Percentiles rank a stretch among this genome's conserved stretches.
These are phyloP conservation scores for Globisporangium okanoganense DNA, from an alignment of 352 stramenopile species.

Conservation along the genomic window DNA sequence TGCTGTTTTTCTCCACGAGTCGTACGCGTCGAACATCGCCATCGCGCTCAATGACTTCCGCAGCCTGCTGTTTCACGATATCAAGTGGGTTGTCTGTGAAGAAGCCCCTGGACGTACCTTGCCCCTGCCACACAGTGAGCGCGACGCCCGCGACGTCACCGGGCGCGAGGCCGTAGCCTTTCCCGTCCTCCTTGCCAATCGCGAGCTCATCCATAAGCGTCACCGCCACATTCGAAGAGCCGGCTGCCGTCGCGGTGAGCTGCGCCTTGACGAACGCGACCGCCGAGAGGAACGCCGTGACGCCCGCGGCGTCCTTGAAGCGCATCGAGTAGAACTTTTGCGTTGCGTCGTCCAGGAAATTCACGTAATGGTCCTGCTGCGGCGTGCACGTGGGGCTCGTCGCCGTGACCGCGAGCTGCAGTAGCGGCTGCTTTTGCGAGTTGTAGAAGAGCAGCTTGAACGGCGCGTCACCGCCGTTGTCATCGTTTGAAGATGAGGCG, in stretches of 20 bases:
- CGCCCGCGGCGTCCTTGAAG: slow-evolving; percentile 47
- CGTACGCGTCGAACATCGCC: slow-evolving; percentile 48
- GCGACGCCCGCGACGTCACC: slow-evolving; percentile 56
- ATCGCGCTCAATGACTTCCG: slow-evolving; percentile 20
- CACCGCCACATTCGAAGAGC: background rate
- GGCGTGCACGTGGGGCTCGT: slow-evolving; percentile 37
- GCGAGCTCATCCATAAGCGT: slow-evolving; percentile 50
- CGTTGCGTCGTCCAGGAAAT: slow-evolving; percentile 46
- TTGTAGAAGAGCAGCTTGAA: slow-evolving; percentile 75
- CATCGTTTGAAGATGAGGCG: background rate
- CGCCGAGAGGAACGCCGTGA: slow-evolving; percentile 40
- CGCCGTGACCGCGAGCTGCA: slow-evolving; percentile 38
- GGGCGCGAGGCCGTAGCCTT: slow-evolving; percentile 22
- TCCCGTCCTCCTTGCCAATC: slow-evolving; percentile 35
- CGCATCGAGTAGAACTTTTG: slow-evolving; percentile 73
- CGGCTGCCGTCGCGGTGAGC: slow-evolving; percentile 18
- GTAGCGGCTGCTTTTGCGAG: slow-evolving; percentile 55
- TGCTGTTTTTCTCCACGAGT: slow-evolving; percentile 24
- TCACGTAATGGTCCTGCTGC: slow-evolving; percentile 74
- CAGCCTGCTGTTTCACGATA: slow-evolving; percentile 23
- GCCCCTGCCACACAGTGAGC: slow-evolving; percentile 47
- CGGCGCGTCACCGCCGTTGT: slow-evolving; percentile 6
- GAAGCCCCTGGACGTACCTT: slow-evolving; percentile 18
- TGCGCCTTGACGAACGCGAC: slow-evolving; percentile 57
- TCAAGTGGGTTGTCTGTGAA: slow-evolving; percentile 59